phyloP scores from a whole-genome alignment of 345 rosid species.

The Capsella bursapastoris region DNA sequence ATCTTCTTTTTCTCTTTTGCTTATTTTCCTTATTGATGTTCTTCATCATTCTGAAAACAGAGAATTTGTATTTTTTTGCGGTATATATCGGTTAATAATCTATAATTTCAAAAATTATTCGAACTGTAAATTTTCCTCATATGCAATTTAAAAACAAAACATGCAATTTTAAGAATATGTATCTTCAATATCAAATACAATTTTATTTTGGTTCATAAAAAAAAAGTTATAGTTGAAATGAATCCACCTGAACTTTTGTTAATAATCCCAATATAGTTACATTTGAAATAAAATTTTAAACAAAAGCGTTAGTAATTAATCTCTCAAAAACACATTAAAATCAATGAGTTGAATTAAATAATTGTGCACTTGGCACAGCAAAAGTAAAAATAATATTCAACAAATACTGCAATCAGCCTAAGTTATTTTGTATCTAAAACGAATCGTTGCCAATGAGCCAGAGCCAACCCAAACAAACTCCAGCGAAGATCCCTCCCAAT shows the following conservation, averaged over 20 bases:
- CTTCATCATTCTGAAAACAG: constrained; percentile 20
- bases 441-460: constrained; percentile 52
- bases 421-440: constrained; percentile 37
- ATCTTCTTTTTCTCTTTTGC: neutral
- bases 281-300: neutral
- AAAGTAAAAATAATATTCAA: neutral
- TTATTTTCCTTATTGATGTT: neutral
- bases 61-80: constrained; percentile 1
- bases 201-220: neutral
- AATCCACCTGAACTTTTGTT: neutral
- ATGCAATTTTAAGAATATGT: no score
- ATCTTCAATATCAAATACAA: neutral
- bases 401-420: neutral
- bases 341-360: neutral
- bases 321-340: neutral
- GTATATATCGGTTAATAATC: neutral
- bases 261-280: neutral
- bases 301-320: neutral
- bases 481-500: constrained; percentile 45
- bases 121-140: neutral
- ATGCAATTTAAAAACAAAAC: no score
- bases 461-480: constrained; percentile 46
- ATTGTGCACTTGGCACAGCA: neutral
- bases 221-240: neutral
- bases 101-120: no score